Evolutionary conservation across 306 rosid genomes (phyloP).

Genomic region (Glycine soja): DNA sequence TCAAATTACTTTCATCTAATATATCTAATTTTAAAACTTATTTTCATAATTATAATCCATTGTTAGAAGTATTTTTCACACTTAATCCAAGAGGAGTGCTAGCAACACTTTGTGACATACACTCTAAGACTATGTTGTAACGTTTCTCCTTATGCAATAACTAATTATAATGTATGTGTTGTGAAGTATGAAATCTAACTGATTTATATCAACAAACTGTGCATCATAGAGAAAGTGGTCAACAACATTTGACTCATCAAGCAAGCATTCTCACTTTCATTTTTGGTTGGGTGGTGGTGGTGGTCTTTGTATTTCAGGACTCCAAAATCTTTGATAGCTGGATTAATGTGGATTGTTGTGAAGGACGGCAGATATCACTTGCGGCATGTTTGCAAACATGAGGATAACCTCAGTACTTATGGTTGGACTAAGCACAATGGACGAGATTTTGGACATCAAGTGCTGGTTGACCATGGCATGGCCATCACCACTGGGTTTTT

Average conservation of each 20-base stretch:
- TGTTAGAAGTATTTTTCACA: not conserved
- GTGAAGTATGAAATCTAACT: slow-evolving; percentile 2
- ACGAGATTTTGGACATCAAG: slow-evolving; percentile 84
- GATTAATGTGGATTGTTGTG: slow-evolving; percentile 92
- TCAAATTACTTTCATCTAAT: not conserved
- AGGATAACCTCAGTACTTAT: slow-evolving; percentile 77
- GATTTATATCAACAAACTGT: slow-evolving; percentile 11
- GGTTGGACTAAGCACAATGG: slow-evolving; percentile 92
- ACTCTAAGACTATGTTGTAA: no score
- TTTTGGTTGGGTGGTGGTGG: not conserved
- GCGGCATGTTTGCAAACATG: slow-evolving; percentile 72
- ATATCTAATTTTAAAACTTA: not conserved
- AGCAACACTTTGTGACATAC: no score
- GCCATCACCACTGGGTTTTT: slow-evolving; percentile 74
- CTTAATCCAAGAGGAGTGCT: not conserved
- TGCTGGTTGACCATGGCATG: slow-evolving; percentile 73
- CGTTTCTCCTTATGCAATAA: no score
- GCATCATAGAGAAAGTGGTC: slow-evolving; percentile 2
- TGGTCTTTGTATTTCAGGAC: slow-evolving; percentile 59
- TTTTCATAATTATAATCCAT: not conserved
- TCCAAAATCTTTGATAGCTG: slow-evolving; percentile 86
- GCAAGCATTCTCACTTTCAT: slow-evolving; percentile 15
- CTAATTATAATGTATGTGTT: not conserved
- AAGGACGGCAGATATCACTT: slow-evolving; percentile 64
- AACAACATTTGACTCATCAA: slow-evolving; percentile 11